Base-by-base conservation (phyloP, 1,284 basidiomycete genomes). In the Naganishia sp. region DNA sequence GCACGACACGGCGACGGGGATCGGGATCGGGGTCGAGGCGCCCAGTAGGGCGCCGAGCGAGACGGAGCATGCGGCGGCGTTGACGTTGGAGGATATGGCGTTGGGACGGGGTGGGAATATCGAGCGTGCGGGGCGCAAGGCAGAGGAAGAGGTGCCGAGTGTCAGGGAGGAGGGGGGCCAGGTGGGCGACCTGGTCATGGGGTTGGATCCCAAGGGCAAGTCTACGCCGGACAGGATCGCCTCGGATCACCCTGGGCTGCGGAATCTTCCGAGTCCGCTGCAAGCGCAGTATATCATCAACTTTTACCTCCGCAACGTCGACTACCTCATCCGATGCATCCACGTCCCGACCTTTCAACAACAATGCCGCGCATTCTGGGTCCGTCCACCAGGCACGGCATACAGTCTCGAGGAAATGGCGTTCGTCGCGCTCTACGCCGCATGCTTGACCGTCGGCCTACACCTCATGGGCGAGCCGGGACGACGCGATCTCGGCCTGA, bases 401-500 rank as follows among this genome's bases (percentile, higher is more conserved):
- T 66, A 70, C 44, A 63, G 55, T 3, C 57, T 69, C 28, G 69
- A 70, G 15, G 70, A 72, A 39, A 66, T 72, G 13, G 48, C 60
- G 21, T 70, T 69, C 15, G 52, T 72, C 16, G 68, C 72, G 2
- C 63, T 72, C 23, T 72, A 72, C 50, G 67, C 70, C 3, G 36
- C 72, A 2, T 71, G 69, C 31, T 55, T 72, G 2, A 69, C 70
- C 2, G 68, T 72, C 16, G 69, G 69, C 16, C 64, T 72, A 42
- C 72, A 72, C 64, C 68, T 72, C 36, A 70, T 72, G 44, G 70
- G 70, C 42, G 69, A 70, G 42, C 68, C 68, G 13, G 70, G 69
- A 1, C 67, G 73, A 66, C 71, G 74, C 36, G 75, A 75, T 65
- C 69, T 70, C 25, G 72, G 73, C 16, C 70, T 74, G 63, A 70